A percentile compares a stretch with the other conserved stretches of the same genome.
phyloP scores from a whole-genome alignment of 371 early-diverging fungal species.

The Funneliformis caledonium region DNA sequence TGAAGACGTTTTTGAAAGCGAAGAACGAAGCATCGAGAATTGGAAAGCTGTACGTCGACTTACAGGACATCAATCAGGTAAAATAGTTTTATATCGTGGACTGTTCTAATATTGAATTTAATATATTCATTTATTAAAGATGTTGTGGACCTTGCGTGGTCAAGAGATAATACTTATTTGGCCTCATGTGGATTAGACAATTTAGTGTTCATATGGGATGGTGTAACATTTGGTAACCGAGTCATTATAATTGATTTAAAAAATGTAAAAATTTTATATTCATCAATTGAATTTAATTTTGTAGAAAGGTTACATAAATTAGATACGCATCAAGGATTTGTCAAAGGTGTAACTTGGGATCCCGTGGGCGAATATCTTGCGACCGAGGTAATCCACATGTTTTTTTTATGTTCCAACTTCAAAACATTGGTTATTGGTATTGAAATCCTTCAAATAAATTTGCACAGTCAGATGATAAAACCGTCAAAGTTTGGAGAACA shows the following conservation, averaged over 20 bases:
- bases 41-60: constrained; percentile 83
- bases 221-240: constrained; percentile 71
- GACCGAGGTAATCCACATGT: constrained; percentile 68
- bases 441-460: background rate
- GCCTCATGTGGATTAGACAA: constrained; percentile 94
- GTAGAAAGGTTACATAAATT: constrained; percentile 67
- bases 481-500: constrained; percentile 85
- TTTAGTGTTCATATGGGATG: constrained; percentile 85
- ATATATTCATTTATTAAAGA: constrained; percentile 52
- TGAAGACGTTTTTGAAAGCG: constrained; percentile 60
- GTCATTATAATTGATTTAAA: background rate
- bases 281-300: constrained; percentile 12
- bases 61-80: constrained; percentile 92
- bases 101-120: background rate
- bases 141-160: constrained; percentile 94
- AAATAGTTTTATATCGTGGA: background rate
- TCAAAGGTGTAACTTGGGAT: constrained; percentile 97
- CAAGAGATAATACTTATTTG: constrained; percentile 82
- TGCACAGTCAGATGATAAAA: constrained; percentile 87
- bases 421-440: background rate
- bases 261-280: background rate
- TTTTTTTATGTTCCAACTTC: too few species aligned
- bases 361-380: constrained; percentile 94
- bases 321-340: constrained; percentile 84
- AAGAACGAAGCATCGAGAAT: constrained; percentile 64